Percentiles rank a stretch among this genome's conserved stretches.
These are phyloP conservation scores for Amniculicola lignicola DNA, from an alignment of 495 filamentous ascomycete genomes.

Conservation along the genomic window DNA sequence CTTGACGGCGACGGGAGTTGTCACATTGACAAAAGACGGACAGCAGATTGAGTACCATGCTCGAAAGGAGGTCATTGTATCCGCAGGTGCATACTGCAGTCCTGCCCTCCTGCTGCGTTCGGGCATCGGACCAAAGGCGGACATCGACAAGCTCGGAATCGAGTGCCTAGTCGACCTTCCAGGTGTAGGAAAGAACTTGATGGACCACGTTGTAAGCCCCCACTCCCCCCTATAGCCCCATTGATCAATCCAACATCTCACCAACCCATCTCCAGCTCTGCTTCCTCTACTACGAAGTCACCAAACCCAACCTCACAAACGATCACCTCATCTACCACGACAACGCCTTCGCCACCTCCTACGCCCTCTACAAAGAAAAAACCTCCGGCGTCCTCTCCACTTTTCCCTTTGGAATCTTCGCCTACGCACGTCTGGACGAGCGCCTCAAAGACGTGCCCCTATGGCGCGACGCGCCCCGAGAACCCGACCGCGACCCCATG, in stretches of 20 bases:
- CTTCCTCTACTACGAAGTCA: conserved; percentile 52
- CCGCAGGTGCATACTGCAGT: conserved; percentile 19
- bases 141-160: conserved; percentile 21
- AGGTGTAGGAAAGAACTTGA: conserved; percentile 20
- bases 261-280: conserved; percentile 1
- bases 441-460: conserved; percentile 5
- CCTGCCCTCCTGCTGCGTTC: conserved; percentile 26
- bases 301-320: conserved; percentile 45
- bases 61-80: conserved; percentile 29
- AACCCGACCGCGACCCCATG: conserved; percentile 21
- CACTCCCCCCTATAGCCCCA: no score
- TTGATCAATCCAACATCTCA: neutral
- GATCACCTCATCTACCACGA: conserved; percentile 15
- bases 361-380: conserved; percentile 47
- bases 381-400: conserved; percentile 19
- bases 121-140: conserved; percentile 20
- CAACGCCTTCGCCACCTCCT: conserved; percentile 38
- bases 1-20: conserved; percentile 1
- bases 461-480: conserved; percentile 48
- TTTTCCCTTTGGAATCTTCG: conserved; percentile 46
- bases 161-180: conserved; percentile 20
- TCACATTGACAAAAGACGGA: neutral
- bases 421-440: conserved; percentile 45
- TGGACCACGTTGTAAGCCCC: neutral
- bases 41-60: neutral